Base-by-base conservation (phyloP, 495 filamentous ascomycete species). In the Niebla homalea region DNA sequence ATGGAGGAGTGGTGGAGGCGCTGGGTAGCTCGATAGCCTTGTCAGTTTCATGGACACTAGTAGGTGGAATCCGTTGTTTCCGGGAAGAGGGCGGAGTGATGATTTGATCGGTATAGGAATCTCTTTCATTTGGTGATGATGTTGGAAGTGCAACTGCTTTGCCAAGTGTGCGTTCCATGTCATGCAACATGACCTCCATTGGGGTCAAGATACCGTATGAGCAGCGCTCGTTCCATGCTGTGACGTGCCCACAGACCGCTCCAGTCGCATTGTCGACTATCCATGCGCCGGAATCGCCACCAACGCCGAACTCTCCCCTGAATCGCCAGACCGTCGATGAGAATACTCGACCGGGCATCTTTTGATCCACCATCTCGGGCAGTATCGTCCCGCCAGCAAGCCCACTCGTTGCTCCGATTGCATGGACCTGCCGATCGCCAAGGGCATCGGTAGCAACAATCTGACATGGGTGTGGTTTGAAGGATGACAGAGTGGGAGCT, bases 281-380 rank as follows among this genome's bases (percentile, higher is more conserved):
- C 90, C 90, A 96, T 16, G 90, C 88, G 15, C 90, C 90, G 11
- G 84, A 89, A 62, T 97, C 89, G 18, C 90, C 90, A 20, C 87
- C 87, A 37, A 88, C 81, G 63, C 81, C 81, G 60, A 85, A 83
- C 36, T 75, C 76, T 36, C 83, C 83, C 41, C 75, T 74, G 39
- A 95, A 80, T 56, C 83, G 80, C 71, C 87, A 96, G 54, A 82
- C 87, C 22, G 83, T 80, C 21, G 81, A 85, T 16, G 87, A 87
- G 3, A 87, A 87, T 26, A 78, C 71, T 38, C 90, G 81, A 3
- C 86, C 86, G 55, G 83, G 79, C 19, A 97, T 78, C 60, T 86
- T 89, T 54, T 95, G 83, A 2, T 82, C 76, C 1, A 81, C 82
- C 73, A 96, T 78, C 0, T 81, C 78, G 2, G 74, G 76, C 2